These are phyloP conservation scores for Macrocybe sp. DNA, from an alignment of 1,284 basidiomycete species.

Conservation along the genomic window DNA sequence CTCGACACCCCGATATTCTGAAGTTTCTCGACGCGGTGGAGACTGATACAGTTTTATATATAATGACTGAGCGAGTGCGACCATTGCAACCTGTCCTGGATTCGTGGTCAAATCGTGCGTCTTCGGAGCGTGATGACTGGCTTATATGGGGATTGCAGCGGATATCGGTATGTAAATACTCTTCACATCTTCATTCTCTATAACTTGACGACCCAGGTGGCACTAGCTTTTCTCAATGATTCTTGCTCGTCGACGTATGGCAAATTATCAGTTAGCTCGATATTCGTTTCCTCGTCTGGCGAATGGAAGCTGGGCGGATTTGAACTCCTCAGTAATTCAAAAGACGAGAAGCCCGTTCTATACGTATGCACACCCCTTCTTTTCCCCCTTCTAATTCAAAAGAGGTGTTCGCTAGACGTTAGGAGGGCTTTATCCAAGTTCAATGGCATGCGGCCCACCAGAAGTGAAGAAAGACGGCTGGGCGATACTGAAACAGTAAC, in stretches of 20 bases:
- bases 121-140: slow-evolving; percentile 80
- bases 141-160: slow-evolving; percentile 91
- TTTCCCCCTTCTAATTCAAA: slow-evolving; percentile 3
- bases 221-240: slow-evolving; percentile 89
- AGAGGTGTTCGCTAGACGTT: slow-evolving; percentile 46
- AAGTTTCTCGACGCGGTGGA: slow-evolving; percentile 94
- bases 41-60: slow-evolving; percentile 82
- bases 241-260: slow-evolving; percentile 86
- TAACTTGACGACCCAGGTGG: slow-evolving; percentile 52
- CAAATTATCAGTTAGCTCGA: slow-evolving; percentile 70
- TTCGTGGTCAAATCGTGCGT: slow-evolving; percentile 58
- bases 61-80: slow-evolving; percentile 91
- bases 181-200: background rate
- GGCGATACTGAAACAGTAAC: slow-evolving; percentile 79
- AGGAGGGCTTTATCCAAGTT: slow-evolving; percentile 63
- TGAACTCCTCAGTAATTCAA: slow-evolving; percentile 81
- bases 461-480: slow-evolving; percentile 93
- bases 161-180: slow-evolving; percentile 63
- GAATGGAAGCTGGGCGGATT: slow-evolving; percentile 98
- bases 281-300: slow-evolving; percentile 88
- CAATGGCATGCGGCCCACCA: slow-evolving; percentile 62
- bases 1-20: slow-evolving; percentile 93
- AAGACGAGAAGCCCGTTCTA: slow-evolving; percentile 71
- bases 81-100: slow-evolving; percentile 69
- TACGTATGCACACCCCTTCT: slow-evolving; percentile 51